Evolutionary conservation across 495 filamentous ascomycete species (phyloP).

Genomic region (Astrothelium macrocarpum): DNA sequence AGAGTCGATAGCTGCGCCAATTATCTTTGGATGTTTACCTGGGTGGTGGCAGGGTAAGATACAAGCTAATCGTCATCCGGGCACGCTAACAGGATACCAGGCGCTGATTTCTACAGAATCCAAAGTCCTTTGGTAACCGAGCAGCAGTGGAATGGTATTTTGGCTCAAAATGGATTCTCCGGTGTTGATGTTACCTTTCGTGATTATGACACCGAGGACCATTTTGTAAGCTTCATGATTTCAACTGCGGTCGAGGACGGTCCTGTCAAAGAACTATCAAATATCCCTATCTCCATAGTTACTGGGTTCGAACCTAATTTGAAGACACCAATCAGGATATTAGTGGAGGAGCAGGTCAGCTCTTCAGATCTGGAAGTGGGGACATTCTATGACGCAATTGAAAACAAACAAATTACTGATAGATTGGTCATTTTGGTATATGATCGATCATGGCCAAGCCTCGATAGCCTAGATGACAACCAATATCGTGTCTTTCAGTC

Average conservation of each 20-base stretch:
- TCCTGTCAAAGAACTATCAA: neutral
- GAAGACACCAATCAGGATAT: too few relatives aligned
- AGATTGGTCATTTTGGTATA: neutral
- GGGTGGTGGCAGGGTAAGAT: conserved; percentile 11
- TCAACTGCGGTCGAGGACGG: neutral
- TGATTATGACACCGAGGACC: neutral
- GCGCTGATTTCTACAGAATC: neutral
- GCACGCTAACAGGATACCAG: too few relatives aligned
- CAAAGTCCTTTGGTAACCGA: neutral
- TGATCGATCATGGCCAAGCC: neutral
- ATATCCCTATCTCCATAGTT: neutral
- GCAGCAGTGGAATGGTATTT: conserved; percentile 17
- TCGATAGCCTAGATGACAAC: neutral
- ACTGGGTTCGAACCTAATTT: neutral
- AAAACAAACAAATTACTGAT: neutral
- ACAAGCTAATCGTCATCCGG: neutral
- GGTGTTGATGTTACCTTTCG: conserved; percentile 7
- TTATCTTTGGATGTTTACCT: conserved; percentile 5
- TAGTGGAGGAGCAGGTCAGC: too few relatives aligned
- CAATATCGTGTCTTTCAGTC: neutral
- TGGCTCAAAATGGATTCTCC: conserved; percentile 21
- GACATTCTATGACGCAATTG: neutral
- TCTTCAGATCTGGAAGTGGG: neutral
- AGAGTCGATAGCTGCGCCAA: neutral
- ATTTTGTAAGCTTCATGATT: neutral